Conservation (phyloP, 192 early-diverging fungal species). For the Mortierella alpina region DNA sequence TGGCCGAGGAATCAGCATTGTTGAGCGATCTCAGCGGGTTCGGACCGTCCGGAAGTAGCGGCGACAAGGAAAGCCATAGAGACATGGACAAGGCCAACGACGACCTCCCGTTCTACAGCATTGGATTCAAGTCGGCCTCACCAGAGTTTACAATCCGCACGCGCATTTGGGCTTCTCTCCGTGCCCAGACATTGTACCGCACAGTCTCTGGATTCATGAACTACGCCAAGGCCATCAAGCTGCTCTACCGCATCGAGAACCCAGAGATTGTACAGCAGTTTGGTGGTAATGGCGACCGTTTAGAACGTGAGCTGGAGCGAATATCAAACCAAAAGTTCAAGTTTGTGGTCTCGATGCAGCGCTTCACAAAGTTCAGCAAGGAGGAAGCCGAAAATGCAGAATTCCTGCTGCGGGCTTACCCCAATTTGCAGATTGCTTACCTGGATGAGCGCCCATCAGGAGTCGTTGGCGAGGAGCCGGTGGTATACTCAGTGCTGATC, state of each 20-base stretch:
- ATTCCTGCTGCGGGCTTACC: constrained; percentile 80
- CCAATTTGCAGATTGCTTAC: constrained; percentile 84
- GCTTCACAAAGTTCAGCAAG: constrained; percentile 81
- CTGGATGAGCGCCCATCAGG: constrained; percentile 75
- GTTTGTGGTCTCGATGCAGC: constrained; percentile 88
- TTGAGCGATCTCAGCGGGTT: constrained; percentile 37
- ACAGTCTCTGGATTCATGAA: constrained; percentile 91
- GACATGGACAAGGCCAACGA: constrained; percentile 75
- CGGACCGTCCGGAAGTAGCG: constrained; percentile 17
- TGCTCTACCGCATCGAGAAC: constrained; percentile 83
- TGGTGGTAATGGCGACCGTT: constrained; percentile 70
- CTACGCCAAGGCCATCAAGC: constrained; percentile 85
- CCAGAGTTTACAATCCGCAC: constrained; percentile 87
- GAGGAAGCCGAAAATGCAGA: constrained; percentile 82
- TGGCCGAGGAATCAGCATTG: constrained; percentile 71
- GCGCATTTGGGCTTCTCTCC: constrained; percentile 89
- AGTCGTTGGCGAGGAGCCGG: constrained; percentile 68
- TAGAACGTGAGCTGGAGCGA: constrained; percentile 76
- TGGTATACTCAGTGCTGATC: constrained; percentile 75
- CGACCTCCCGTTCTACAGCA: constrained; percentile 83
- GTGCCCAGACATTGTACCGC: constrained; percentile 87
- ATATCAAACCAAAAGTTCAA: constrained; percentile 85
- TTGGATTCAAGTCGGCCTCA: constrained; percentile 86
- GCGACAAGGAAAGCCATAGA: constrained; percentile 53
- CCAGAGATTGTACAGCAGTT: constrained; percentile 78